These are phyloP conservation scores for Closterium sp. DNA, from an alignment of 139 green algal genomes.

Conservation along the genomic window DNA sequence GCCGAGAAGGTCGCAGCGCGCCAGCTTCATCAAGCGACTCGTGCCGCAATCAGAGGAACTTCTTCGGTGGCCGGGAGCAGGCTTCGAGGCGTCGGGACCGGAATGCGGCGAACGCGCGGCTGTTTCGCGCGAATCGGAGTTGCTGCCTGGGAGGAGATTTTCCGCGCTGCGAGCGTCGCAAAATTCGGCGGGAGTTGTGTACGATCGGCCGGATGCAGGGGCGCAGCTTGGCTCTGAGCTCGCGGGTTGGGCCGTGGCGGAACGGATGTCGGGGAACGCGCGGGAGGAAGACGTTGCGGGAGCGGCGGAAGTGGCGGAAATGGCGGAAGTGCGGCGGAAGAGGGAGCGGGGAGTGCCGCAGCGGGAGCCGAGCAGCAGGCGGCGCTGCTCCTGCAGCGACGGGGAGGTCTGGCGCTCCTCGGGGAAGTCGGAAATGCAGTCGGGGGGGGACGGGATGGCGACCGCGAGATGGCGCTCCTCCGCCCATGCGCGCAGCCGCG, in stretches of 20 bases:
- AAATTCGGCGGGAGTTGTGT: background rate
- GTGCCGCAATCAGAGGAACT: background rate
- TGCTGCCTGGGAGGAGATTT: background rate
- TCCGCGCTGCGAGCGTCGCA: background rate
- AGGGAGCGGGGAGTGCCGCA: background rate
- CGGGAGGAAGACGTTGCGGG: background rate
- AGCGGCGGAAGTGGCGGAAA: background rate
- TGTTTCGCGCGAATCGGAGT: background rate
- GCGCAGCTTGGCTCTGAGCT: background rate
- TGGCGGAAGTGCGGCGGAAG: background rate
- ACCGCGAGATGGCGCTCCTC: background rate
- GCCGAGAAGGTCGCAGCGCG: background rate
- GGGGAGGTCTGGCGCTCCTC: background rate
- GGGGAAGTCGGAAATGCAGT: background rate
- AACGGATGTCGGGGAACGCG: background rate
- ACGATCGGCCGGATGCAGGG: background rate
- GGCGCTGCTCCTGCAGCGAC: background rate
- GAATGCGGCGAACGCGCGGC: background rate
- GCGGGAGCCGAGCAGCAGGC: background rate
- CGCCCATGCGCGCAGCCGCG: background rate
- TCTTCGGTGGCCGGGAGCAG: background rate
- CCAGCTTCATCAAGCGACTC: background rate
- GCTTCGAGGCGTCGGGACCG: background rate
- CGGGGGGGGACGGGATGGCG: background rate
- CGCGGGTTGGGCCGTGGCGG: background rate